A percentile compares a stretch with the other conserved stretches of the same genome.
Evolutionary conservation across 2,329 filamentous ascomycete genomes (phyloP).

Genomic region (Ophiocordyceps camponoti-rufipedis): DNA sequence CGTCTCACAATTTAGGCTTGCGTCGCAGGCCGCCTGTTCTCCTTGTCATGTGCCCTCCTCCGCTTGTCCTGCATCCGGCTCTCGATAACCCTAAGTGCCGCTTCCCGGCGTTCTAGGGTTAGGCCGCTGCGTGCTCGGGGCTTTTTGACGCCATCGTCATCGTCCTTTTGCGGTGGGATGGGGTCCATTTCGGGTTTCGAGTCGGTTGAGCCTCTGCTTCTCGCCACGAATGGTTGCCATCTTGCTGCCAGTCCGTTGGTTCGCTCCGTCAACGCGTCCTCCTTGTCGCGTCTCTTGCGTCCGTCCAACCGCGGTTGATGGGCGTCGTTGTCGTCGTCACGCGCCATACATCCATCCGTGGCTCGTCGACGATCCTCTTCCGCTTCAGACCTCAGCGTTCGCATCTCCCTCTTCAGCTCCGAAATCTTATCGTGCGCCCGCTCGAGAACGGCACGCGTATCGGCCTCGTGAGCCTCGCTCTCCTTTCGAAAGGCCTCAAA

Average conservation of each 20-base stretch:
- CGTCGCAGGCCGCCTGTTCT: slow-evolving; percentile 24
- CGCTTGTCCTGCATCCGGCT: slow-evolving; percentile 33
- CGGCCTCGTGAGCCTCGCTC: slow-evolving; percentile 32
- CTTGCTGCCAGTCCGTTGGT: slow-evolving; percentile 15
- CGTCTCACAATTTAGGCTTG: not conserved
- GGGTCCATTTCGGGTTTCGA: slow-evolving; percentile 8
- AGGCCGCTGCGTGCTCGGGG: slow-evolving; percentile 22
- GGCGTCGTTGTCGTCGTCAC: not conserved
- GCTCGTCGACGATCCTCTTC: too few relatives aligned
- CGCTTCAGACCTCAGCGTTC: slow-evolving; percentile 18
- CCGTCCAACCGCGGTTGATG: not conserved
- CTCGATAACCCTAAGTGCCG: slow-evolving; percentile 38
- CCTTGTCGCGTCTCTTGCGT: slow-evolving; percentile 9
- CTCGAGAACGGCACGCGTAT: slow-evolving; percentile 35
- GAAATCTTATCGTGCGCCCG: slow-evolving; percentile 38
- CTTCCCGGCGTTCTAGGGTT: slow-evolving; percentile 31
- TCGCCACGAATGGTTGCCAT: slow-evolving; percentile 23
- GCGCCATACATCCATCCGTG: too few relatives aligned
- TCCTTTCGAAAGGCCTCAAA: slow-evolving; percentile 35
- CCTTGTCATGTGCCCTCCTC: slow-evolving; percentile 24
- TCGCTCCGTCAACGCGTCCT: slow-evolving; percentile 6
- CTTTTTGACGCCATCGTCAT: not conserved
- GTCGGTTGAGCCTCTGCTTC: slow-evolving; percentile 2
- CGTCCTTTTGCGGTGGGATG: not conserved
- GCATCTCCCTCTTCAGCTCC: slow-evolving; percentile 34